Percentiles rank a stretch among this genome's conserved stretches.
These are phyloP conservation scores for Marasmius oreades DNA, from an alignment of 1,284 basidiomycete genomes.

Conservation along the genomic window DNA sequence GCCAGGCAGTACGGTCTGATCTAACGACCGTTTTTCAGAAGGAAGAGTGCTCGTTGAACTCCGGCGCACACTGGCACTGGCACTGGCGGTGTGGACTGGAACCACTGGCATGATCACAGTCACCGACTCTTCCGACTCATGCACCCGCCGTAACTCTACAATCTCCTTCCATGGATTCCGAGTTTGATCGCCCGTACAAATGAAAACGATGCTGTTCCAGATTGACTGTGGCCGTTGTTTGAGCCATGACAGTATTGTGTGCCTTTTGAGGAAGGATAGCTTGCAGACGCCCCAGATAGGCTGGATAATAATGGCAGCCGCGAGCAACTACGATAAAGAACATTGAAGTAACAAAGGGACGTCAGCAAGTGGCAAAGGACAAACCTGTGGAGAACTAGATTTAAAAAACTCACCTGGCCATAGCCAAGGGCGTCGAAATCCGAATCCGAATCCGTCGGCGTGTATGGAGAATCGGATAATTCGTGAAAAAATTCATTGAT, in stretches of 20 bases:
- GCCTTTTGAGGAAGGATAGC: constrained; percentile 1
- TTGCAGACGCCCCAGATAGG: constrained; percentile 10
- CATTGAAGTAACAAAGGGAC: neutral
- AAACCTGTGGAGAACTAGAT: neutral
- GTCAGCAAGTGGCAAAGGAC: neutral
- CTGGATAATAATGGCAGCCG: constrained; percentile 9
- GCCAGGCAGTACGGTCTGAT: no score
- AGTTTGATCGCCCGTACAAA: constrained; percentile 12
- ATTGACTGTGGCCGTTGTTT: constrained; percentile 11
- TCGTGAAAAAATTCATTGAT: constrained; percentile 2
- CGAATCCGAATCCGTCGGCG: constrained; percentile 1
- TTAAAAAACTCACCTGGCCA: constrained; percentile 12
- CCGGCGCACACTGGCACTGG: no score
- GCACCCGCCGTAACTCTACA: neutral
- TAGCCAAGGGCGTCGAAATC: constrained; percentile 10
- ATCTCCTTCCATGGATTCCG: constrained; percentile 14
- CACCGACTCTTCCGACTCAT: neutral
- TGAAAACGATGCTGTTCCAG: constrained; percentile 12
- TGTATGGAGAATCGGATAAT: neutral
- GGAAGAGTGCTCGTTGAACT: neutral
- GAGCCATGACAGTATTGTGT: neutral
- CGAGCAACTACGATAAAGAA: constrained; percentile 8
- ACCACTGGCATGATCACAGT: neutral
- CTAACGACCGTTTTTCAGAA: no score
- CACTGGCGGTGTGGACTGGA: neutral